phyloP scores from a whole-genome alignment of 306 rosid genomes.

The Glycine soja region DNA sequence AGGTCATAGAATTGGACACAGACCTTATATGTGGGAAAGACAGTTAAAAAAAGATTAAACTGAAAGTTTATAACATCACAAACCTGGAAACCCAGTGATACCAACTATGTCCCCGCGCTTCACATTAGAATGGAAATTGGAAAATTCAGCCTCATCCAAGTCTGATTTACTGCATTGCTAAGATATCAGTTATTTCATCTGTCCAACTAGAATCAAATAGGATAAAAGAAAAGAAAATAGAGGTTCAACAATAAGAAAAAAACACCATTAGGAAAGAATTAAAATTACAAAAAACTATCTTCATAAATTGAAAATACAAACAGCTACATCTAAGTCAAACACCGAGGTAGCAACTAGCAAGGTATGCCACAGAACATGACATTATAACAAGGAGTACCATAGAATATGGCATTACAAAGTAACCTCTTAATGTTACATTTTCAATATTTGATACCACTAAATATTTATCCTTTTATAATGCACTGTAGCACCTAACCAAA shows the following conservation, averaged over 20 bases:
- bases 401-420: not conserved
- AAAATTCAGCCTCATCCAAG: too few species aligned
- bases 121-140: too few species aligned
- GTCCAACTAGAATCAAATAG: too few species aligned
- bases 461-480: not conserved
- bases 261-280: not conserved
- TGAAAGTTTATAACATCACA: too few species aligned
- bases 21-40: too few species aligned
- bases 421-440: not conserved
- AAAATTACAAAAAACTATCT: not conserved
- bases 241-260: not conserved
- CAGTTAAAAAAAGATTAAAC: too few species aligned
- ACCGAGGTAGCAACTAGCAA: not conserved
- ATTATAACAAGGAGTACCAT: slow-evolving; percentile 19
- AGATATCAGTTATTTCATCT: too few species aligned
- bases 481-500: not conserved
- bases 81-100: too few species aligned
- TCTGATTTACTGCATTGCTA: too few species aligned
- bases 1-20: too few species aligned
- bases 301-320: slow-evolving; percentile 11
- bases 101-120: too few species aligned
- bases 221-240: too few species aligned
- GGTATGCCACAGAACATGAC: slow-evolving; percentile 16
- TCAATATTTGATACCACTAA: not conserved
- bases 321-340: not conserved